Conservation (phyloP, 495 filamentous ascomycete genomes). For the Aspergillus panamensis region DNA sequence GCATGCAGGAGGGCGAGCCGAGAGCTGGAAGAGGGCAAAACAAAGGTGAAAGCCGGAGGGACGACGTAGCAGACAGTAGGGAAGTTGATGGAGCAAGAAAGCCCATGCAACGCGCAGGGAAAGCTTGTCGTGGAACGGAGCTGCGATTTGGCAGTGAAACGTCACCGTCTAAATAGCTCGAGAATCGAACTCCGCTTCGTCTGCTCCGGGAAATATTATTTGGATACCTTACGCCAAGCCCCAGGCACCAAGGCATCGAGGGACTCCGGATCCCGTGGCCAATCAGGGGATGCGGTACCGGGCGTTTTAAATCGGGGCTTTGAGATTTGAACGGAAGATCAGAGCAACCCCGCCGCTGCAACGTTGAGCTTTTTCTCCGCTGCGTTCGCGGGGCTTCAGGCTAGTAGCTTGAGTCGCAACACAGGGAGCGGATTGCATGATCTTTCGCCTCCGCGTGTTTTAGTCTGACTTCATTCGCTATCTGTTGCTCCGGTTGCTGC, state of each 20-base stretch:
- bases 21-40: neutral
- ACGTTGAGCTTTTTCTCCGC: neutral
- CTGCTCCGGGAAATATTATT: neutral
- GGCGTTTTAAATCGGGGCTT: neutral
- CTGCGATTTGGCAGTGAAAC: too few relatives aligned
- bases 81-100: neutral
- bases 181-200: neutral
- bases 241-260: conserved; percentile 13
- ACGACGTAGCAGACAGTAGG: neutral
- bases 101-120: neutral
- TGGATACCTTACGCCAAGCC: conserved; percentile 3
- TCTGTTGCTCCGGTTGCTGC: neutral
- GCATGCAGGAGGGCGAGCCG: conserved; percentile 13
- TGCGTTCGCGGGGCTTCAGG: neutral
- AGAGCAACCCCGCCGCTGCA: neutral
- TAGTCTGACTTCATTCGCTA: neutral
- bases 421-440: neutral
- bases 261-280: neutral
- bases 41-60: neutral
- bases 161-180: neutral
- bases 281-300: conserved; percentile 4
- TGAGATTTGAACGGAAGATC: neutral
- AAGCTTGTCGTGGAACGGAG: neutral
- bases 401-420: neutral
- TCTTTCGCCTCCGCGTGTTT: neutral